These are phyloP conservation scores for Neurospora sublineolata DNA, from an alignment of 495 filamentous ascomycete genomes.

Conservation along the genomic window DNA sequence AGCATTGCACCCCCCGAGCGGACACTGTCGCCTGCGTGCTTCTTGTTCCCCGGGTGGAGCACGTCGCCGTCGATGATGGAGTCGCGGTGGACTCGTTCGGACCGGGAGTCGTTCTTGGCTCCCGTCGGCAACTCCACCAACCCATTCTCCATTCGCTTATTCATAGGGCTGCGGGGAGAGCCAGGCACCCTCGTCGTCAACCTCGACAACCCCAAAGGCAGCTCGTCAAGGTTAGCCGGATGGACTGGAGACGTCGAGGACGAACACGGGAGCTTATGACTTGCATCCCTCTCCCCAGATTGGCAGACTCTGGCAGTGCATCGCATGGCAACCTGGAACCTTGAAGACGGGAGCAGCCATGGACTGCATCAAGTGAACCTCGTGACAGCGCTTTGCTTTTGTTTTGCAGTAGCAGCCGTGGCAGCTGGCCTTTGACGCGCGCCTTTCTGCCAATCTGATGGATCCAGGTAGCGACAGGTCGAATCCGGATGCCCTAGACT, in stretches of 20 bases:
- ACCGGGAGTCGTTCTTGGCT: not conserved
- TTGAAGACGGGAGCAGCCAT: not conserved
- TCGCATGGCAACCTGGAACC: not conserved
- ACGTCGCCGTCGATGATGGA: not conserved
- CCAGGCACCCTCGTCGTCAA: not conserved
- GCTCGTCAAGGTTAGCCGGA: not conserved
- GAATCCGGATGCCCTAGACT: not conserved
- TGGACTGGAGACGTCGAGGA: not conserved
- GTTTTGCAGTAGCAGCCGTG: not conserved
- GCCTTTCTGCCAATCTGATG: not conserved
- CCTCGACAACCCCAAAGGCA: not conserved
- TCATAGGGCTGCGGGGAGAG: not conserved
- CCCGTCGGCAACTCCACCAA: not conserved
- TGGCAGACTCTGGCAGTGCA: not conserved
- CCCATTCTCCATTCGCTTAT: not conserved
- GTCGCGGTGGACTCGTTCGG: not conserved
- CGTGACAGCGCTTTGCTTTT: not conserved
- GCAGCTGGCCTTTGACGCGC: not conserved
- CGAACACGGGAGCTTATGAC: not conserved
- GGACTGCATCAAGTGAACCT: not conserved
- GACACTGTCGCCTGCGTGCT: not conserved
- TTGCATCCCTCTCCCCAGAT: not conserved
- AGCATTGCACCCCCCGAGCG: not conserved
- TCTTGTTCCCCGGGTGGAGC: not conserved
- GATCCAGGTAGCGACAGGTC: not conserved